A percentile compares a stretch with the other conserved stretches of the same genome.
phyloP scores from a whole-genome alignment of 345 rosid species.

The Streptanthus diversifolius region DNA sequence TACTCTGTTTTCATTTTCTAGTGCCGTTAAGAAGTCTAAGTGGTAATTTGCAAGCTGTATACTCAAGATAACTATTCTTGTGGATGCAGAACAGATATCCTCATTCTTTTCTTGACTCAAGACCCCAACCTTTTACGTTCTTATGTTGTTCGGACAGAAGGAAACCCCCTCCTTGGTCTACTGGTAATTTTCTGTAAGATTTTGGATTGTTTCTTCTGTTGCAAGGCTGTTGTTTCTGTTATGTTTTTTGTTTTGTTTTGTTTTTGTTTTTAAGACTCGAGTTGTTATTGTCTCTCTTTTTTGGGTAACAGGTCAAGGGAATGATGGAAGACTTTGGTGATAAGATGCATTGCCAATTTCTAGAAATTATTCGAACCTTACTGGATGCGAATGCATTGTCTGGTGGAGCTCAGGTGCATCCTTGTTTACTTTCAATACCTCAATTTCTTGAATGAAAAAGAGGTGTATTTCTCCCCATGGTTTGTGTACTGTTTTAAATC shows the following conservation, averaged over 20 bases:
- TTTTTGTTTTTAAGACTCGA: not conserved
- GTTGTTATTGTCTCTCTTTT: not conserved
- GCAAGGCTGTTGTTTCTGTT: not conserved
- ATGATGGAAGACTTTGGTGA: slow-evolving; percentile 93
- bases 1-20: slow-evolving; percentile 12
- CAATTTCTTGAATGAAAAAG: not conserved
- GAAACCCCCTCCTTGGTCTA: slow-evolving; percentile 75
- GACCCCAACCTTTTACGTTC: slow-evolving; percentile 97
- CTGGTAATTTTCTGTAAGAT: slow-evolving; percentile 52
- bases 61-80: slow-evolving; percentile 32
- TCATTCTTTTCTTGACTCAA: slow-evolving; percentile 90
- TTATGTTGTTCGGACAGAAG: slow-evolving; percentile 80
- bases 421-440: slow-evolving; percentile 7
- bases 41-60: slow-evolving; percentile 14
- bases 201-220: slow-evolving; percentile 15
- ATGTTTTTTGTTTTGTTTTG: not conserved
- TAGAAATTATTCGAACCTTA: slow-evolving; percentile 93
- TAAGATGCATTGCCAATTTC: slow-evolving; percentile 97
- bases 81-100: slow-evolving; percentile 99
- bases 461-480: not conserved
- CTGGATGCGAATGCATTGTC: slow-evolving; percentile 81
- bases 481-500: not conserved
- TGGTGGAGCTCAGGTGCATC: slow-evolving; percentile 72
- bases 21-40: not conserved
- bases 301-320: slow-evolving; percentile 73